Evolutionary conservation across 495 filamentous ascomycete genomes (phyloP), one percentile per base, ranked within the genome.

Genomic region (Aspergillus incahuasiensis): DNA sequence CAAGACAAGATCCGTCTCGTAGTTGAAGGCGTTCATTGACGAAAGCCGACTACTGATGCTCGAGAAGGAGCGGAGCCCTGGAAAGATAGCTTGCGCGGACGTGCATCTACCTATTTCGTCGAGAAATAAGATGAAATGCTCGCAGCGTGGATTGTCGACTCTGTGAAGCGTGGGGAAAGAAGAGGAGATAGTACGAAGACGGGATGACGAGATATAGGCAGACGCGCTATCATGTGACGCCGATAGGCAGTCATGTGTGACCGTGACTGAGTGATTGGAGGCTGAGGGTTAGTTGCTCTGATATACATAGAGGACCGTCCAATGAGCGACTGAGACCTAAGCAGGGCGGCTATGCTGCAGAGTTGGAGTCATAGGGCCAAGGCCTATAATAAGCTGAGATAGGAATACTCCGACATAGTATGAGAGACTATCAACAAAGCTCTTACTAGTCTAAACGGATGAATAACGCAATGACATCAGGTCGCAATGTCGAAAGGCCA

Each of bases 61-160:
- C 38, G 52, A 58, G 59, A 53, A 53, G 56, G 56, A 42, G 25
- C 45, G 24, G 39, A 32, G 53, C 59, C 47, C 52, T 46, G 43
- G 60, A 59, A 63, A 62, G 43, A 55, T 56, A 55, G 52, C 63
- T 66, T 70, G 59, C 66, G 67, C 68, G 56, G 60, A 65, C 64
- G 66, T 51, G 62, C 67, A 65, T 68, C 62, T 45, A 50, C 35
- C 9, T 50, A 21, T 56, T 50, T 56, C 47, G 19, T 48, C 34
- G 25, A 42, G 49, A 52, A 52, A 49, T 28, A 28, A 28, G 40
- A 50, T 43, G 39, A 59, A 57, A 68, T 52, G 60, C 60, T 63
- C 64, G 66, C 52, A 41, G 70, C 68, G 57, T 41, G 38, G 34
- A 55, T 48, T 38, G 68, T 70, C 70, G 65, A 73, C 72, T 75